These are phyloP conservation scores for Haplographium delicatum DNA, from an alignment of 495 filamentous ascomycete species.

Conservation along the genomic window DNA sequence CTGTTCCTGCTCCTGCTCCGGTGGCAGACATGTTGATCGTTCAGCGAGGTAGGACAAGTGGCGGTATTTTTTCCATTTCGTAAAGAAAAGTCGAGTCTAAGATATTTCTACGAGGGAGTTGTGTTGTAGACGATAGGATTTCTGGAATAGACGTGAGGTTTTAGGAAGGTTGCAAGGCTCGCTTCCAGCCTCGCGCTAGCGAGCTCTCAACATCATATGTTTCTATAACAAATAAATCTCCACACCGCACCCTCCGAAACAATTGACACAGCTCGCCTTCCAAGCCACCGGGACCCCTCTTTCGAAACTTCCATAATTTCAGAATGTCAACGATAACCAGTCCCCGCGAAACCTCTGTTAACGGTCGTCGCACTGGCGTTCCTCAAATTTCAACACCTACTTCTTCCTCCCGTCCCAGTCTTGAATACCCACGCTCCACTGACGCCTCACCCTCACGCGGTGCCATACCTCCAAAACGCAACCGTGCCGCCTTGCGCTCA, in stretches of 20 bases:
- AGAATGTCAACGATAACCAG: constrained; percentile 76
- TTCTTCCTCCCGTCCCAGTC: constrained; percentile 68
- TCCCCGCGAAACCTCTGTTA: constrained; percentile 48
- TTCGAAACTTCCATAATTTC: too few relatives aligned
- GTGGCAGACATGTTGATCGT: constrained; percentile 13
- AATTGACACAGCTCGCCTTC: too few relatives aligned
- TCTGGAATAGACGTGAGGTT: not conserved
- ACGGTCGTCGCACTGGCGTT: constrained; percentile 15
- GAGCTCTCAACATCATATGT: not conserved
- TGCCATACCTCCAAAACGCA: constrained; percentile 42
- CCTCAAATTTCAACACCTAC: constrained; percentile 48
- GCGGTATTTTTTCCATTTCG: not conserved
- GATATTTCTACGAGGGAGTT: not conserved
- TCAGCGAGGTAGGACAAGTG: not conserved
- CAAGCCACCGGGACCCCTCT: too few relatives aligned
- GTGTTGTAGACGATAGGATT: too few relatives aligned
- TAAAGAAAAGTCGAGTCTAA: not conserved
- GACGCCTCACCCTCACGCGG: constrained; percentile 43
- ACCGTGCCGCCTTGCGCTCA: constrained; percentile 79
- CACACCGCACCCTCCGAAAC: too few relatives aligned
- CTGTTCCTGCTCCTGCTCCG: too few relatives aligned
- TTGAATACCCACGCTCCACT: constrained; percentile 53
- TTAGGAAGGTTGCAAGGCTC: not conserved
- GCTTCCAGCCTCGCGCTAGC: constrained; percentile 2
- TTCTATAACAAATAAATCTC: not conserved